Base-by-base conservation (phyloP, 2,329 filamentous ascomycete species). In the Didymella glomerata region DNA sequence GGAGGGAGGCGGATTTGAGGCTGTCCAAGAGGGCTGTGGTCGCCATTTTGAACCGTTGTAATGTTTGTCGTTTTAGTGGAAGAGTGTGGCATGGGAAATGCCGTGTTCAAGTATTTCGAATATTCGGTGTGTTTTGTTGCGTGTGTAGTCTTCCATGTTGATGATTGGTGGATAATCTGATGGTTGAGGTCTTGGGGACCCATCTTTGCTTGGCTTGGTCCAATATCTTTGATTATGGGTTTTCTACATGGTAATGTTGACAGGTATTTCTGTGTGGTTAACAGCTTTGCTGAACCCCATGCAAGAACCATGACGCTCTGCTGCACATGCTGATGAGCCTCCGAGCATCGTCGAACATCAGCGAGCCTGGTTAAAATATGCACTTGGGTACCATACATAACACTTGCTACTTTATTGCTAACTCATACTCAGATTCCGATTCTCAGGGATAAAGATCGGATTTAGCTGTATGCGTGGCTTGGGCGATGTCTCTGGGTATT, bases 1-100 rank as follows among this genome's bases (percentile, higher is more conserved):
- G 66, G 27, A 76, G 69, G 3, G 57, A 59, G 27, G 72, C 73
- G 36, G 48, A 48, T 25, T 62, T 64, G 3, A 76, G 68, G 18
- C 67, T 69, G 22, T 63, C 49, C 40, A 75, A 45, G 47, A 76
- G 66, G 13, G 60, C 18, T 47, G 44, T 36, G 27, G 27, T 36
- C 5, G 59, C 49, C 59, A 62, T 62, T 16, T 38, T 57, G 32
- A 7, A 1, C 16, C 16, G 9, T 28, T 13, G 18, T 28, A 46
- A 18, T 32, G 18, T 1, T 24, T 46, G 24, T 10, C 8, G 22
- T 5, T 25, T 10, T 6, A 10, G 38, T 16, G 14, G 16, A 16
- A 8, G 1, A 8, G 25, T 6, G 3, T 1, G 14, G 3, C 5
- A 1, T 34, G 18, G 53, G 6, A 27, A 11, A n/a, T 27, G n/a